Base-by-base conservation (phyloP, 495 filamentous ascomycete genomes). In the Xylaria grammica region DNA sequence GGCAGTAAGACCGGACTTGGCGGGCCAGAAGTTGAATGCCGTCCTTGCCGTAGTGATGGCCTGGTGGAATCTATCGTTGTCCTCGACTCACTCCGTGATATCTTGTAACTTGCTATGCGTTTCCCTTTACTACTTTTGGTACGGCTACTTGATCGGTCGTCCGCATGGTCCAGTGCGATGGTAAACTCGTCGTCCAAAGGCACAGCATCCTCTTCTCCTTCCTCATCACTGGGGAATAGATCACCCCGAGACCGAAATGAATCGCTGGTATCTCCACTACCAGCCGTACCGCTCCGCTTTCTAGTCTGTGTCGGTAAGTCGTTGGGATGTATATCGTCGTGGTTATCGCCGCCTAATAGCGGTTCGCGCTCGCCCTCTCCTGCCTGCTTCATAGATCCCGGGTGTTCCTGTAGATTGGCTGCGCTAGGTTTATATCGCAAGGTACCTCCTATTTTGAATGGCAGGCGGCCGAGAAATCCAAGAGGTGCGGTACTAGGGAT, bases 141-240 rank as follows among this genome's bases (percentile, higher is more conserved):
- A 67, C 86, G 89, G 57, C 86, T 87, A 63, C 90, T 91, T 49
- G 87, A 87, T 36, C 84, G 84, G 68, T 96, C 93, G 65, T 95
- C 84, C 0, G 89, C 91, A 42, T 89, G 83, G 30, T 89, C 89
- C 29, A 97, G 77, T 1, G 86, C 85, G 77, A 97, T 87, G 1
- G 91, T 87, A 68, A 98, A 97, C 69, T 98, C 95, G 75, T 98
- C 95, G 68, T 93, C 91, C 55, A 99, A 78, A 1, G 95, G 93
- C 26, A 97, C 87, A 1, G 95, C 95, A 81, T 99, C 92, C 73
- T 93, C 89, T 61, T 90, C 92, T 50, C 87, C 90, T 64, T 97
- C 95, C 53, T 88, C 90, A 65, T 97, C 94, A 68, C 94, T 97
- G 1, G 92, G 93, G 66, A 97, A 94, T 22, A 99, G 79, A 75